Conservation (phyloP, 2,329 filamentous ascomycete genomes). For the Plenodomus lindquistii region DNA sequence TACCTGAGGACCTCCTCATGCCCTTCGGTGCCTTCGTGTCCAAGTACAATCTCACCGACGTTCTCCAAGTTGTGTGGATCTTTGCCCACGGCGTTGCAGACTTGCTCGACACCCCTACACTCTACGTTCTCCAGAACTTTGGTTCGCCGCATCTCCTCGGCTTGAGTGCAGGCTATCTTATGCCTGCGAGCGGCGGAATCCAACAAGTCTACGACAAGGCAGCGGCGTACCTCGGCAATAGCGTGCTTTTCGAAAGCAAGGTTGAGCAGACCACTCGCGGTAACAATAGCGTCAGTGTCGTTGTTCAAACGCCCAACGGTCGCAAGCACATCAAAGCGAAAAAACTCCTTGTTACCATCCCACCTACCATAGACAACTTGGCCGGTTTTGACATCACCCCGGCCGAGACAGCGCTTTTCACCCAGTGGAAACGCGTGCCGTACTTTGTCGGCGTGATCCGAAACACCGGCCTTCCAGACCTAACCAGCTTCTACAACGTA, state of each 20-base stretch:
- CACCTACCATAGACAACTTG: constrained; percentile 45
- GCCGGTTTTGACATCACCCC: constrained; percentile 41
- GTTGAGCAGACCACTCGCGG: not conserved
- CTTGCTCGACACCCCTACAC: not conserved
- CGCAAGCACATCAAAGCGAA: constrained; percentile 41
- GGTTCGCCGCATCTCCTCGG: no score
- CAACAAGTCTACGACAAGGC: no score
- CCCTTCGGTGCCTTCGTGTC: constrained; percentile 54
- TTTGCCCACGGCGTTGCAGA: constrained; percentile 53
- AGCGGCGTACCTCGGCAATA: constrained; percentile 2
- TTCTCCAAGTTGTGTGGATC: constrained; percentile 46
- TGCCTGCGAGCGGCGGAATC: no score
- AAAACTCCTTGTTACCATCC: constrained; percentile 50
- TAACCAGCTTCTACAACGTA: constrained; percentile 2
- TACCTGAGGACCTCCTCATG: constrained; percentile 53
- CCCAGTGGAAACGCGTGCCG: constrained; percentile 41
- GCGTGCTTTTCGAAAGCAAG: constrained; percentile 1
- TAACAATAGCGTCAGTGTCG: not conserved
- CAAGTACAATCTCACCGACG: constrained; percentile 53
- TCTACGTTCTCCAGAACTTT: no score
- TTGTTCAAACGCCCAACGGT: constrained; percentile 20
- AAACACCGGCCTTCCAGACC: constrained; percentile 44
- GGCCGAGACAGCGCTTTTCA: constrained; percentile 44
- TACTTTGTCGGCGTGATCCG: constrained; percentile 48
- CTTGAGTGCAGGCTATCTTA: no score